Conservation (phyloP, 2,329 filamentous ascomycete species). For the Pyrenochaeta sp. region DNA sequence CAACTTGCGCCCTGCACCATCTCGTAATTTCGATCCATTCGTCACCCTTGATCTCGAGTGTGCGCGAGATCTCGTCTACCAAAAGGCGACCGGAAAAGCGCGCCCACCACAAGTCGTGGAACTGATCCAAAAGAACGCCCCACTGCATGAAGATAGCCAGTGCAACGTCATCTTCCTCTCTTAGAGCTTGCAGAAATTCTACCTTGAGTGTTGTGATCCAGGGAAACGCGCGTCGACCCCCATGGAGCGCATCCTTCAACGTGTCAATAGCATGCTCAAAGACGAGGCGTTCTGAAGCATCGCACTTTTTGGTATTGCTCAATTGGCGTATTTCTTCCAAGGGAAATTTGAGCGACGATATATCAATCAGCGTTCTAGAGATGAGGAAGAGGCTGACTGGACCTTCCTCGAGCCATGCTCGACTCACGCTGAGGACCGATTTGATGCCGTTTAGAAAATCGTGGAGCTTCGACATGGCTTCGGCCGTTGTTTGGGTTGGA, state of each 20-base stretch:
- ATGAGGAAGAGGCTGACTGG: conserved; percentile 13
- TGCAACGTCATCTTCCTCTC: conserved; percentile 11
- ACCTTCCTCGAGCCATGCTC: conserved; percentile 14
- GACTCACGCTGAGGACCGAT: conserved; percentile 10
- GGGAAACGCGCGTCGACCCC: conserved; percentile 5
- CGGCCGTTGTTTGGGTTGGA: conserved; percentile 5
- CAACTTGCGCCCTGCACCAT: conserved; percentile 20
- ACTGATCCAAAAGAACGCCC: conserved; percentile 20
- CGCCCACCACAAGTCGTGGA: conserved; percentile 21
- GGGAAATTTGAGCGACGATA: background rate
- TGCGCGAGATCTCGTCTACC: conserved; percentile 16
- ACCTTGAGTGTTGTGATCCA: conserved; percentile 8
- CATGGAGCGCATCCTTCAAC: conserved; percentile 4
- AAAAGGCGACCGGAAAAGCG: conserved; percentile 17
- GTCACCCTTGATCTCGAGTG: conserved; percentile 7
- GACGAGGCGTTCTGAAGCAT: background rate
- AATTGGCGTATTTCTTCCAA: background rate
- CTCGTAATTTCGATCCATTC: conserved; percentile 2
- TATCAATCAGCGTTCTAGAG: background rate
- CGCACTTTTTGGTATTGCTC: background rate
- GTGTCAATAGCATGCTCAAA: conserved; percentile 7
- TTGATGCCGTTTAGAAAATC: conserved; percentile 18
- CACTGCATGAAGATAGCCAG: conserved; percentile 23
- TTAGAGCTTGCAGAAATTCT: conserved; percentile 17
- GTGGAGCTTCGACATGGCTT: conserved; percentile 12